phyloP scores from a whole-genome alignment of 1,284 basidiomycete genomes.

The Megacollybia platyphylla region DNA sequence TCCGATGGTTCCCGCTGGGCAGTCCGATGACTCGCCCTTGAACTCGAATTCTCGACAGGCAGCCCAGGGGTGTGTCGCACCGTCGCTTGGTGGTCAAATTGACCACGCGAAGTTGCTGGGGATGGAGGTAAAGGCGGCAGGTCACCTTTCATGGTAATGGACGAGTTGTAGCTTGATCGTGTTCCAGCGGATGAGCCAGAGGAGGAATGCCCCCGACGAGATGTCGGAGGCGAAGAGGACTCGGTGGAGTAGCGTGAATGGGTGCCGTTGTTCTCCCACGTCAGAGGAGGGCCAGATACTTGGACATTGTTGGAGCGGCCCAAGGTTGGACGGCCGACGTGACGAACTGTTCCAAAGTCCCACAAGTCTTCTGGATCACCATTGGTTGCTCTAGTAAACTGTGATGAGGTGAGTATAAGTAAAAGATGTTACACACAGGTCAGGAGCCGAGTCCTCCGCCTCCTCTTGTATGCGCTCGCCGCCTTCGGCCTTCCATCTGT shows the following conservation, averaged over 20 bases:
- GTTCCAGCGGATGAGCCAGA: constrained; percentile 6
- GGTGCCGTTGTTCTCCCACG: constrained; percentile 63
- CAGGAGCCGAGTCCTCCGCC: constrained; percentile 44
- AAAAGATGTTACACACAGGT: constrained; percentile 31
- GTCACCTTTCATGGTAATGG: constrained; percentile 42
- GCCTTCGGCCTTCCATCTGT: constrained; percentile 90
- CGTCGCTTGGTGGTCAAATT: constrained; percentile 49
- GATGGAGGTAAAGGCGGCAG: constrained; percentile 43
- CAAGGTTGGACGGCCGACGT: constrained; percentile 47
- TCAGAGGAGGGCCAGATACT: constrained; percentile 52
- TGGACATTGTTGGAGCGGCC: constrained; percentile 48
- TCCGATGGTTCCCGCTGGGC: constrained; percentile 37
- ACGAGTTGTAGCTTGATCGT: constrained; percentile 15
- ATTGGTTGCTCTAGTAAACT: constrained; percentile 11
- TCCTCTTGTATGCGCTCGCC: constrained; percentile 67
- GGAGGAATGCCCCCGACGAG: constrained; percentile 8
- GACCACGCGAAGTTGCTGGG: constrained; percentile 16
- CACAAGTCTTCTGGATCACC: constrained; percentile 78
- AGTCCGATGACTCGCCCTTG: constrained; percentile 11
- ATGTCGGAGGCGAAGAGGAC: constrained; percentile 17
- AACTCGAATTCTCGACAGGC: constrained; percentile 9
- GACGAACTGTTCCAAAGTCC: constrained; percentile 89
- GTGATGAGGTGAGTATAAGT: constrained; percentile 1
- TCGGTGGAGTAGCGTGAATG: constrained; percentile 20
- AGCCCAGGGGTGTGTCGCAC: constrained; percentile 38